Conservation (phyloP, 1,139 yeast genomes). For the Geotrichum australiense region DNA sequence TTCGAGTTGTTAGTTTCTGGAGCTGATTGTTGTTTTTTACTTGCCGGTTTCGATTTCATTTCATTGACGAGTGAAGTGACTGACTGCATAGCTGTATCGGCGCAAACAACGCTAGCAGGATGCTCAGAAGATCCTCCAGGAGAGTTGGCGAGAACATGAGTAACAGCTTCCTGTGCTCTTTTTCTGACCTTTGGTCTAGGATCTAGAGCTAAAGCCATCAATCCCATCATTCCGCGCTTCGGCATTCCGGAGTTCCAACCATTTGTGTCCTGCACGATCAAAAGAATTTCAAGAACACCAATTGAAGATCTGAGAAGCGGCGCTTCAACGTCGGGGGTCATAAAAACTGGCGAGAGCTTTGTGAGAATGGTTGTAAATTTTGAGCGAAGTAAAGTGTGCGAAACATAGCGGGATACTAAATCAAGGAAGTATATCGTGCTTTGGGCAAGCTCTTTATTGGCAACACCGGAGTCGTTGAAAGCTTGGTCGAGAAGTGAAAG, state of each 20-base stretch:
- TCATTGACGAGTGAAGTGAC: conserved; percentile 41
- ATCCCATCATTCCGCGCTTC: conserved; percentile 70
- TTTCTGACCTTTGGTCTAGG: conserved; percentile 93
- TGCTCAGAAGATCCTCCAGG: conserved; percentile 77
- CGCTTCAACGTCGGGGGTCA: conserved; percentile 68
- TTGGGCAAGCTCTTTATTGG: conserved; percentile 58
- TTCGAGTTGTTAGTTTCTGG: conserved; percentile 38
- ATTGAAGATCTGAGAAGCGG: conserved; percentile 76
- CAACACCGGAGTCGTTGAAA: conserved; percentile 43
- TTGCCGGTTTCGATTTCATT: conserved; percentile 28
- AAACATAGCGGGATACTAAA: conserved; percentile 67
- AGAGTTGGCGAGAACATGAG: conserved; percentile 53
- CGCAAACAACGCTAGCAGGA: conserved; percentile 63
- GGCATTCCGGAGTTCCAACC: conserved; percentile 65
- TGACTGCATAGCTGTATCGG: conserved; percentile 57
- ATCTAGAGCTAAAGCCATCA: conserved; percentile 74
- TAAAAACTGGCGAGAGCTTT: conserved; percentile 73
- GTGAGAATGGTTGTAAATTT: conserved; percentile 73
- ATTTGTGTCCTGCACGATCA: conserved; percentile 71
- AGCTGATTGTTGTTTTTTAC: conserved; percentile 23
- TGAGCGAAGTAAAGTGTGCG: conserved; percentile 57
- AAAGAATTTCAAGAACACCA: conserved; percentile 74
- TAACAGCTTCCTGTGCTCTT: conserved; percentile 85
- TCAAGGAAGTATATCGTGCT: conserved; percentile 79
- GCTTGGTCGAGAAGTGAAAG: conserved; percentile 75